Conservation (phyloP, 2,329 filamentous ascomycete genomes). For the Trichophaea hybrida region DNA sequence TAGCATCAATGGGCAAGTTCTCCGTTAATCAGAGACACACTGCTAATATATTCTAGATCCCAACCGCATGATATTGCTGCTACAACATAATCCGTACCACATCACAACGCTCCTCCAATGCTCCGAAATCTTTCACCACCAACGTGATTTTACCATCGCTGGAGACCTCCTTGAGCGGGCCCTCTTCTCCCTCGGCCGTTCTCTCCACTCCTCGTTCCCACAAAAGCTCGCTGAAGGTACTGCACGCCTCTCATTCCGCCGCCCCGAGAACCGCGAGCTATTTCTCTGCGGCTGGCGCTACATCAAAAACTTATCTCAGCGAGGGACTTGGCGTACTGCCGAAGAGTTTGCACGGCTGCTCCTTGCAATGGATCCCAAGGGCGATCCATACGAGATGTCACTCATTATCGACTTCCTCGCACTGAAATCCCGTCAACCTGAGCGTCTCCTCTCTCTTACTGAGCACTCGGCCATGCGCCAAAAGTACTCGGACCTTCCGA, state of each 20-base stretch:
- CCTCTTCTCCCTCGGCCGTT: conserved; percentile 83
- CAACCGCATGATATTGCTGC: conserved; percentile 61
- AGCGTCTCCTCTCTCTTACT: conserved; percentile 59
- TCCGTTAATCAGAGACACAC: neutral
- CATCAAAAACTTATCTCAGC: conserved; percentile 67
- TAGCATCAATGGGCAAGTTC: conserved; percentile 51
- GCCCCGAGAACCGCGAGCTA: conserved; percentile 81
- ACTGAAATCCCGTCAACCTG: conserved; percentile 61
- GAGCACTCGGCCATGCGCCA: conserved; percentile 38
- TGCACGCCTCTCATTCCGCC: conserved; percentile 63
- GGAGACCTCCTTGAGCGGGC: conserved; percentile 81
- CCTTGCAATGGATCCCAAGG: conserved; percentile 53
- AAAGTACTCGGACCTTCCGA: conserved; percentile 44
- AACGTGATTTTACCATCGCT: conserved; percentile 72
- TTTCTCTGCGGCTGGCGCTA: conserved; percentile 86
- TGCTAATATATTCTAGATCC: conserved; percentile 41
- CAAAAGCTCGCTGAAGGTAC: conserved; percentile 61
- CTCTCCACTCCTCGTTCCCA: conserved; percentile 68
- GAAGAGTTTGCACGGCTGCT: conserved; percentile 88
- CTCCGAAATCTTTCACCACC: conserved; percentile 79
- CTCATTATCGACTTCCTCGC: conserved; percentile 73
- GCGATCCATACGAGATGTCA: conserved; percentile 70
- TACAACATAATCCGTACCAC: conserved; percentile 70
- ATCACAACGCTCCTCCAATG: conserved; percentile 88
- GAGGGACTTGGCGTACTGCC: conserved; percentile 86